Conservation (phyloP, 345 rosid species). For the Eucalyptus pauciflora region DNA sequence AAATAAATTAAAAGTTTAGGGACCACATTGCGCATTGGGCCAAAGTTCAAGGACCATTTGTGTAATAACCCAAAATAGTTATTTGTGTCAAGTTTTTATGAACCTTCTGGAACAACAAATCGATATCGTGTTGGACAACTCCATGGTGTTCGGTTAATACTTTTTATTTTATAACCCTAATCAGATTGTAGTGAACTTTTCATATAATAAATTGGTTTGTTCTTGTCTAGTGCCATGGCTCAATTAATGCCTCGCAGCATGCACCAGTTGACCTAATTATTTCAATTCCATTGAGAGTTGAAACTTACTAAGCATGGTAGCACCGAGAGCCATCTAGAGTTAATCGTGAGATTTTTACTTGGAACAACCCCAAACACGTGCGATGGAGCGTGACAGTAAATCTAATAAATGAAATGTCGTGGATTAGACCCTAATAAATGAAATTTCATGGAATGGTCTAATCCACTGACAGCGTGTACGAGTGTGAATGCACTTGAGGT, state of each 20-base stretch:
- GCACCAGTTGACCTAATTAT: neutral
- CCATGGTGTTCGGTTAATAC: neutral
- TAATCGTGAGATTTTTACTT: neutral
- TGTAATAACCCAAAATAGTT: neutral
- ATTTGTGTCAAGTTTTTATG: neutral
- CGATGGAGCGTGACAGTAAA: neutral
- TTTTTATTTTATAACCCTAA: neutral
- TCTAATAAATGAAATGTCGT: neutral
- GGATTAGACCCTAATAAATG: neutral
- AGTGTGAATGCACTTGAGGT: neutral
- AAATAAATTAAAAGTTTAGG: too few relatives aligned
- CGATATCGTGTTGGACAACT: neutral
- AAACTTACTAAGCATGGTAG: neutral
- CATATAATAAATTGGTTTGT: neutral
- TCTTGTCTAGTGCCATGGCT: neutral
- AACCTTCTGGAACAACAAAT: neutral
- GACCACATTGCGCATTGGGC: too few relatives aligned
- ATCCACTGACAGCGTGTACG: neutral
- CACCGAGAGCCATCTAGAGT: neutral
- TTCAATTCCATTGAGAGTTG: neutral
- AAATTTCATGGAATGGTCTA: neutral
- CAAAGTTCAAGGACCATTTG: too few relatives aligned
- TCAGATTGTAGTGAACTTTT: neutral
- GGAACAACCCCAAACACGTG: neutral
- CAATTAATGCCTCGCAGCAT: neutral